Evolutionary conservation across 208 protist genomes (phyloP).

Genomic region (Hexamita inflata): DNA sequence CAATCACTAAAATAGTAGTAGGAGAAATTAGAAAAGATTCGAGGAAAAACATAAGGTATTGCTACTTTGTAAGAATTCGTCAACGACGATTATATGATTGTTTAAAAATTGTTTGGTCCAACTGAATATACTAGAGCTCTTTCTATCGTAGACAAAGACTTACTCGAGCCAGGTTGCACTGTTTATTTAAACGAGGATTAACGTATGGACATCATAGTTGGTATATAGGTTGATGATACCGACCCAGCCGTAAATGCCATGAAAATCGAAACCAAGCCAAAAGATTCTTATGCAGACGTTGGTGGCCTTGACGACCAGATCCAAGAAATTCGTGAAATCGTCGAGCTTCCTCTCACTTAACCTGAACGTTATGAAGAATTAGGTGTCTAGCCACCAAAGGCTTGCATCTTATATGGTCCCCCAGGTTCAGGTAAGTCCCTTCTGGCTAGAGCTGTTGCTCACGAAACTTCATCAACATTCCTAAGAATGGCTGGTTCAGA

Average conservation of each 20-base stretch:
- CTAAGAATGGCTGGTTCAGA: constrained; percentile 96
- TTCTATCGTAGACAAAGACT: constrained; percentile 38
- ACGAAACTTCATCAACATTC: constrained; percentile 96
- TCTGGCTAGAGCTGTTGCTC: constrained; percentile 95
- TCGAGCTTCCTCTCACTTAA: constrained; percentile 96
- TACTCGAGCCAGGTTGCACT: constrained; percentile 83
- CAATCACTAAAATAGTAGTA: constrained; percentile 61
- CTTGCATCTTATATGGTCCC: constrained; percentile 95
- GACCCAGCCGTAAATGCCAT: constrained; percentile 97
- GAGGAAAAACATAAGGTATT: constrained; percentile 87
- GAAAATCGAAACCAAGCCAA: constrained; percentile 97
- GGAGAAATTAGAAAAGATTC: constrained; percentile 83
- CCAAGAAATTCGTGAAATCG: constrained; percentile 95
- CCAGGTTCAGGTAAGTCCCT: constrained; percentile 89
- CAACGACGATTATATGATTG: constrained; percentile 74
- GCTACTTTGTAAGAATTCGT: constrained; percentile 97
- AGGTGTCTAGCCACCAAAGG: constrained; percentile 96
- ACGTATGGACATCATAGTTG: constrained; percentile 71
- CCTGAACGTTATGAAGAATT: constrained; percentile 98
- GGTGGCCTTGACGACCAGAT: constrained; percentile 96
- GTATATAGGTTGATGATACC: constrained; percentile 85
- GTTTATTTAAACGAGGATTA: constrained; percentile 88
- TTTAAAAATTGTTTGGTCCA: constrained; percentile 9
- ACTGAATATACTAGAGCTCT: constrained; percentile 23
- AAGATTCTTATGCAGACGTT: constrained; percentile 95